Evolutionary conservation across 2,329 filamentous ascomycete genomes (phyloP).

Genomic region (Ceratocystiopsis minuta): DNA sequence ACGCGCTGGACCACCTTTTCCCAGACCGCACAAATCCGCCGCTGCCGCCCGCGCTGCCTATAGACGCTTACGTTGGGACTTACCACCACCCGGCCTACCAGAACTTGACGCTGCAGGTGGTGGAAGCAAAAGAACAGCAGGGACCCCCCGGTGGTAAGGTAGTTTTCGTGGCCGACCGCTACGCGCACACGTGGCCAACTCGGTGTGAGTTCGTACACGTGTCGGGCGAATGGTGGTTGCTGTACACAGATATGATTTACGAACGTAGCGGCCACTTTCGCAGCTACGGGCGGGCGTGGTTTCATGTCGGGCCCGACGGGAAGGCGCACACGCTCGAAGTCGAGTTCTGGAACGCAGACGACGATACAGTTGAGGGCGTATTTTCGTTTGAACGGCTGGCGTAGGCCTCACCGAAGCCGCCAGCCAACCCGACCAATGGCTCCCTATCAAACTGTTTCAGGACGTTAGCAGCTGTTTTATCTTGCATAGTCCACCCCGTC

Average conservation of each 20-base stretch:
- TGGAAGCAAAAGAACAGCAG: neutral
- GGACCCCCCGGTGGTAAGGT: slow-evolving; percentile 6
- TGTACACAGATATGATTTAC: slow-evolving; percentile 14
- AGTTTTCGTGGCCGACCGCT: slow-evolving; percentile 10
- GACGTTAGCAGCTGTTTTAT: neutral
- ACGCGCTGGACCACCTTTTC: slow-evolving; percentile 19
- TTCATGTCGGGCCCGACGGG: slow-evolving; percentile 15
- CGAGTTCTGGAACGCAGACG: slow-evolving; percentile 12
- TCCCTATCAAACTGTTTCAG: too few relatives aligned
- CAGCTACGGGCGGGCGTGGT: slow-evolving; percentile 16
- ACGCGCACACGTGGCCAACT: slow-evolving; percentile 16
- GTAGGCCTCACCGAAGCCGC: neutral
- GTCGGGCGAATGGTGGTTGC: slow-evolving; percentile 19
- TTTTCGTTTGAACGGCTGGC: slow-evolving; percentile 15
- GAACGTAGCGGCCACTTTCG: slow-evolving; percentile 11
- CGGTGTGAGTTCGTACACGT: slow-evolving; percentile 18
- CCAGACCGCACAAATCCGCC: slow-evolving; percentile 19
- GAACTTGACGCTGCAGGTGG: slow-evolving; percentile 13
- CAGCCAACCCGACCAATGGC: too few relatives aligned
- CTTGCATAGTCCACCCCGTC: too few relatives aligned
- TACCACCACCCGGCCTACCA: slow-evolving; percentile 27
- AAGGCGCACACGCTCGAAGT: slow-evolving; percentile 13
- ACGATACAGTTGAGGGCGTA: slow-evolving; percentile 13
- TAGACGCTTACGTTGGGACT: slow-evolving; percentile 21
- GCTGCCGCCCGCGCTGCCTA: slow-evolving; percentile 17